Conservation (phyloP, 1,139 yeast species). For the Blastobotrys raffinosifermentans region DNA sequence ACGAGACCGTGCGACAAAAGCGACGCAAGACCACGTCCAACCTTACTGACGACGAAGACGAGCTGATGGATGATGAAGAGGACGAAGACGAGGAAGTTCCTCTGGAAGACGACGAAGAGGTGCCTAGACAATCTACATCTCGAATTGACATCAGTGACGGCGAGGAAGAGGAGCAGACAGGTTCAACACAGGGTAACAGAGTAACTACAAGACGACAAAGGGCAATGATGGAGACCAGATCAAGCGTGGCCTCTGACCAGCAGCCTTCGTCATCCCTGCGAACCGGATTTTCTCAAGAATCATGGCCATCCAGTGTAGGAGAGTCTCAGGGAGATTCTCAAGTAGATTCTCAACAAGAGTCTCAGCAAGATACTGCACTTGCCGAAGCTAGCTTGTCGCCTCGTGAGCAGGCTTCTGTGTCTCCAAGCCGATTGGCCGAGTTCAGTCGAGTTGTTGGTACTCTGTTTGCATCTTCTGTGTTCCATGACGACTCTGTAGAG, state of each 20-base stretch:
- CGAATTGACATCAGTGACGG: slow-evolving; percentile 12
- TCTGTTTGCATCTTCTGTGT: slow-evolving; percentile 28
- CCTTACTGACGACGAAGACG: slow-evolving; percentile 21
- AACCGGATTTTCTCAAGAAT: slow-evolving; percentile 20
- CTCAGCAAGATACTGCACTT: slow-evolving; percentile 12
- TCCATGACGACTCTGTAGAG: slow-evolving; percentile 27
- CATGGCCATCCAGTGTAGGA: slow-evolving; percentile 21
- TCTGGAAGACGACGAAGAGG: slow-evolving; percentile 32
- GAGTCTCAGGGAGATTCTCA: slow-evolving; percentile 13
- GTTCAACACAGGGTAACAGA: slow-evolving; percentile 6
- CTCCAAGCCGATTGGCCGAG: slow-evolving; percentile 28
- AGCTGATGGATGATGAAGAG: slow-evolving; percentile 24
- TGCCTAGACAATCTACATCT: slow-evolving; percentile 2
- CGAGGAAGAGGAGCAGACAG: slow-evolving; percentile 16
- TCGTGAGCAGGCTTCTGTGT: slow-evolving; percentile 24
- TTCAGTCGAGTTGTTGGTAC: slow-evolving; percentile 32
- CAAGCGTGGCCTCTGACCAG: slow-evolving; percentile 5
- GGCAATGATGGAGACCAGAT: slow-evolving; percentile 3
- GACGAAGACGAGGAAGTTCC: slow-evolving; percentile 30
- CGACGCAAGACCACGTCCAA: slow-evolving; percentile 24
- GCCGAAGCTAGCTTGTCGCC: slow-evolving; percentile 15
- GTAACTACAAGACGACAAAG: slow-evolving; percentile 7
- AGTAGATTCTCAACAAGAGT: slow-evolving; percentile 11
- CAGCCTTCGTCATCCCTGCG: slow-evolving; percentile 12
- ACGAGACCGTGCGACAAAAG: slow-evolving; percentile 27